These are phyloP conservation scores for Rhododendron molle DNA, from an alignment of 148 eudicot species.

Conservation along the genomic window DNA sequence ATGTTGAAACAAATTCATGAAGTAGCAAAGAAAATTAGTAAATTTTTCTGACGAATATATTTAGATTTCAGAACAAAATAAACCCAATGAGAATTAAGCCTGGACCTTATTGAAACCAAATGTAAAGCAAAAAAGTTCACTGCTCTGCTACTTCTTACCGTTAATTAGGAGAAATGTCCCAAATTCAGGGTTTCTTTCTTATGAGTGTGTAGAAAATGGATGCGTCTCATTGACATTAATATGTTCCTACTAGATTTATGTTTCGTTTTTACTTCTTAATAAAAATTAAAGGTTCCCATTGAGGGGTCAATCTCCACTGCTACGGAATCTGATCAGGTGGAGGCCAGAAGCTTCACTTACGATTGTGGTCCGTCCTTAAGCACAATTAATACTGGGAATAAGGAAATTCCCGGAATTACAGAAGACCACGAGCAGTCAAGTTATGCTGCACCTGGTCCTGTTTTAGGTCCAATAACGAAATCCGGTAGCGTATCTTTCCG, in stretches of 20 bases:
- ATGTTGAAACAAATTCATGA: background rate
- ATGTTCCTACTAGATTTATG: background rate
- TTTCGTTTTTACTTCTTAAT: background rate
- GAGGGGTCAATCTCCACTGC: slow-evolving; percentile 12
- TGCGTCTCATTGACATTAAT: background rate
- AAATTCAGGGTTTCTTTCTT: background rate
- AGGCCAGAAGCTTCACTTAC: background rate
- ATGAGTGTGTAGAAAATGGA: background rate
- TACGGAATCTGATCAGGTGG: background rate
- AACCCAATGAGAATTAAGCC: background rate
- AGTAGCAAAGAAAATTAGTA: background rate
- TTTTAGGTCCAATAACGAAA: slow-evolving; percentile 12
- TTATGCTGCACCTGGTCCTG: background rate
- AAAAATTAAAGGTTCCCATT: slow-evolving; percentile 9
- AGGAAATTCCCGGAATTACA: background rate
- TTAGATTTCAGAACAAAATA: background rate
- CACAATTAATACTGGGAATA: background rate
- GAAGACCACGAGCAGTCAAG: background rate
- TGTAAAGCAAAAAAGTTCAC: too few species aligned
- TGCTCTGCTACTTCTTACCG: background rate
- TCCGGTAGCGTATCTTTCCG: slow-evolving; percentile 35
- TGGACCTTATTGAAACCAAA: background rate
- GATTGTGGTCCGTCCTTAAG: background rate
- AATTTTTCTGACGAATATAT: background rate
- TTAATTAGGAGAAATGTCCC: background rate